These are phyloP conservation scores for Penstemon newberryi DNA, from an alignment of 257 asterid species.

Conservation along the genomic window DNA sequence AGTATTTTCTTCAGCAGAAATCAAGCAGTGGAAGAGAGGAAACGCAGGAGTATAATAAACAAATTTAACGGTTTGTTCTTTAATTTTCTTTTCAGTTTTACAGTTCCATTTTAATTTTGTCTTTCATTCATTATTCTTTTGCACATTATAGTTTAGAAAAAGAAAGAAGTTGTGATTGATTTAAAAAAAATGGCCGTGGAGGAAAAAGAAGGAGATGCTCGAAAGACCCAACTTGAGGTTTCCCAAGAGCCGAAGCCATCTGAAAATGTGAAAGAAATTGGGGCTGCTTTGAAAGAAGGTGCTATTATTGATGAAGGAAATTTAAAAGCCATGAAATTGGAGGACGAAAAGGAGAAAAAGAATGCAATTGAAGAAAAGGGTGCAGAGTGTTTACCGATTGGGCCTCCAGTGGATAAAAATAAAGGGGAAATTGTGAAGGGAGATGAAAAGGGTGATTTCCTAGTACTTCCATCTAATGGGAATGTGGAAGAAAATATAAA, in stretches of 20 bases:
- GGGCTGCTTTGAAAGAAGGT: not conserved
- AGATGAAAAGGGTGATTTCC: not conserved
- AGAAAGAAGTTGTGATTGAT: not conserved
- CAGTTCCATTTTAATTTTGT: too few species aligned
- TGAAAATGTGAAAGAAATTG: constrained; percentile 8
- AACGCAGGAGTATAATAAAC: not conserved
- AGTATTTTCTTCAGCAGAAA: not conserved
- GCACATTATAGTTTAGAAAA: not conserved
- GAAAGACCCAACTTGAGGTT: constrained; percentile 15
- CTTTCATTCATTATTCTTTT: too few species aligned
- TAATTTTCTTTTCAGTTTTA: not conserved
- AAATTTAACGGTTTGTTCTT: not conserved
- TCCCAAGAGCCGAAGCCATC: constrained; percentile 13
- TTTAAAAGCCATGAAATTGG: not conserved
- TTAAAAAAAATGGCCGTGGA: not conserved
- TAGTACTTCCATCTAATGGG: constrained; percentile 7
- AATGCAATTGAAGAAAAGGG: not conserved
- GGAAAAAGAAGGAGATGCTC: constrained; percentile 17
- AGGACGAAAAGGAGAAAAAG: not conserved
- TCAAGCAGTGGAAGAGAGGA: constrained; percentile 20
- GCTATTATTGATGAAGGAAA: constrained; percentile 13
- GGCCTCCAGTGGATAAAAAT: not conserved
- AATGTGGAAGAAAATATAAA: not conserved
- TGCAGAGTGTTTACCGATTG: too few species aligned
- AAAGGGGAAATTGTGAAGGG: constrained; percentile 11